These are phyloP conservation scores for Hericium alpestre DNA, from an alignment of 768 basidiomycete species.

Conservation along the genomic window DNA sequence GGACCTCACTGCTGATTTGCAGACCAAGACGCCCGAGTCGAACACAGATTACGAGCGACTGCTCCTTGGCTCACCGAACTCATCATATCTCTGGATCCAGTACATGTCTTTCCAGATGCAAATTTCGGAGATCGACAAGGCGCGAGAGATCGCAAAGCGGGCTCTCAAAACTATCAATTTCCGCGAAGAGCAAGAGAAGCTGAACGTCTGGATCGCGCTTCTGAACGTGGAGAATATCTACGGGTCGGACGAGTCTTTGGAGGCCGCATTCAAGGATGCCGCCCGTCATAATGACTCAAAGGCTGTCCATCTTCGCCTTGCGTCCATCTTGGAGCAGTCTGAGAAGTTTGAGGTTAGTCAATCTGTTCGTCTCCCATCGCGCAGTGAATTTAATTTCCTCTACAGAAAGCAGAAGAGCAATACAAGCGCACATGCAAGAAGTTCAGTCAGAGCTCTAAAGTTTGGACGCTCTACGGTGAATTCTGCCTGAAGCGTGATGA, in stretches of 20 bases:
- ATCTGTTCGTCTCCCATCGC: neutral
- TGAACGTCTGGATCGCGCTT: slow-evolving; percentile 96
- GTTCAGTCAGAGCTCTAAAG: slow-evolving; percentile 87
- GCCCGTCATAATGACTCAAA: slow-evolving; percentile 86
- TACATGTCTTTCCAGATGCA: slow-evolving; percentile 99
- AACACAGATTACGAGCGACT: slow-evolving; percentile 91
- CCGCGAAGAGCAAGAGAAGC: slow-evolving; percentile 89
- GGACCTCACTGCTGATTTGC: slow-evolving; percentile 82
- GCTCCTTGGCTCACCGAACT: slow-evolving; percentile 89
- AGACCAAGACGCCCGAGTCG: slow-evolving; percentile 77
- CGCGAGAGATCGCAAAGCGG: slow-evolving; percentile 74
- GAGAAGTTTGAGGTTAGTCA: slow-evolving; percentile 64
- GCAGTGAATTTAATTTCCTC: neutral
- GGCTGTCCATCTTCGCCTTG: slow-evolving; percentile 76
- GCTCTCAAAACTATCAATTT: slow-evolving; percentile 85
- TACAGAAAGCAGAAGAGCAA: slow-evolving; percentile 87
- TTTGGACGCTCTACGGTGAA: slow-evolving; percentile 85
- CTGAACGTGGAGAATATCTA: slow-evolving; percentile 92
- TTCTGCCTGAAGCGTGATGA: slow-evolving; percentile 66
- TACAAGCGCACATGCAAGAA: slow-evolving; percentile 86
- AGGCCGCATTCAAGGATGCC: slow-evolving; percentile 83
- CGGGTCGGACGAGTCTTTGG: slow-evolving; percentile 73
- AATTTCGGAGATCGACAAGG: slow-evolving; percentile 93
- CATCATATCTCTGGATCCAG: slow-evolving; percentile 96
- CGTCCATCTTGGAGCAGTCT: slow-evolving; percentile 74